phyloP scores from a whole-genome alignment of 805 yeast genomes.

The Candida sakaeoensis region DNA sequence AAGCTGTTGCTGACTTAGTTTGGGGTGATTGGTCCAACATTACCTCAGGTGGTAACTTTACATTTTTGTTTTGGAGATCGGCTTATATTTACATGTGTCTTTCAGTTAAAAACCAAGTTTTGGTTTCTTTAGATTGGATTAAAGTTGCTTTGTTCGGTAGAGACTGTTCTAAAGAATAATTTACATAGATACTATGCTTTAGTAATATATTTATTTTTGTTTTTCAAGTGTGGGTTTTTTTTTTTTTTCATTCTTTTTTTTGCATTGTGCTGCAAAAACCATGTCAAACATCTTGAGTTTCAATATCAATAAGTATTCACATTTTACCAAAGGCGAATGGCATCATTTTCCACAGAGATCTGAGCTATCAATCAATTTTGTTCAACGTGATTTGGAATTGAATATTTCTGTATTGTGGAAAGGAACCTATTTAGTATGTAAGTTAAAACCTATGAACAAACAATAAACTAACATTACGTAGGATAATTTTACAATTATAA shows the following conservation, averaged over 20 bases:
- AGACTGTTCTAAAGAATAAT: constrained; percentile 80
- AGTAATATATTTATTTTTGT: too few species aligned
- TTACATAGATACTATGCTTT: background rate
- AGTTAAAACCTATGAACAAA: constrained; percentile 5
- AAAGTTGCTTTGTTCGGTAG: constrained; percentile 88
- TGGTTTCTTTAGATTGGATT: constrained; percentile 85
- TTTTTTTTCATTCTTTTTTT: background rate
- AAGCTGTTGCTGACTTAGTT: constrained; percentile 88
- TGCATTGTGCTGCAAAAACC: background rate
- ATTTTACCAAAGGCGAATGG: constrained; percentile 18
- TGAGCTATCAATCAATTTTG: constrained; percentile 18
- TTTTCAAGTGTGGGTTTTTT: too few species aligned
- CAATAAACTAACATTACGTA: constrained; percentile 2
- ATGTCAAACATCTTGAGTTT: constrained; percentile 1
- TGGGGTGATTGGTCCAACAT: constrained; percentile 77
- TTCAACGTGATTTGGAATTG: constrained; percentile 8
- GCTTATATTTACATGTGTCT: constrained; percentile 93
- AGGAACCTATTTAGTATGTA: constrained; percentile 18
- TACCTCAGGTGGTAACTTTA: constrained; percentile 78
- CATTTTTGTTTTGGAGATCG: constrained; percentile 91
- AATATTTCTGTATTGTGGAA: constrained; percentile 17
- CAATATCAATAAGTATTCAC: constrained; percentile 11
- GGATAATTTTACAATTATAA: constrained; percentile 4
- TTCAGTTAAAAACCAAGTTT: constrained; percentile 80
- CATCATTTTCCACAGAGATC: constrained; percentile 29